Conservation (phyloP, 306 rosid species). For the Rosa persica region DNA sequence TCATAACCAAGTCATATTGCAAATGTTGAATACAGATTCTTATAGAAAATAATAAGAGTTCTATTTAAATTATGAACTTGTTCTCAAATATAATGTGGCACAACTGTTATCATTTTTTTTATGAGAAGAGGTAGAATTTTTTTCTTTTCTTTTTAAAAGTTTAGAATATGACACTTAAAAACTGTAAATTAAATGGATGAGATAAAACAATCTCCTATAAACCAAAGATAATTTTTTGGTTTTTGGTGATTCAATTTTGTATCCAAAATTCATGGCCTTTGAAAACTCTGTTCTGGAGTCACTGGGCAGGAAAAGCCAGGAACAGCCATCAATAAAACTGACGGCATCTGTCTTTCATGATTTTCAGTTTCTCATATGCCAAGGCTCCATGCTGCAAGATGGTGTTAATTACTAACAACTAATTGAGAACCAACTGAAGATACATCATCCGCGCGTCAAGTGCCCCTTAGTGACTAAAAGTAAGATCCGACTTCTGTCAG, state of each 20-base stretch:
- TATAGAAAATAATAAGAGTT: neutral
- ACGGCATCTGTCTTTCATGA: neutral
- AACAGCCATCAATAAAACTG: neutral
- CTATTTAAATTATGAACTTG: too few species aligned
- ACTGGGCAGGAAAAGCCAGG: neutral
- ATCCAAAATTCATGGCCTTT: neutral
- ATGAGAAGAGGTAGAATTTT: neutral
- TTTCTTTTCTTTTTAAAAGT: neutral
- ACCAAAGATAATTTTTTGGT: neutral
- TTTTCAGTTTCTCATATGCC: neutral
- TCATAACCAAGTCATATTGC: slow-evolving; percentile 34
- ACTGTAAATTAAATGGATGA: neutral
- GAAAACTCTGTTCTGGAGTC: neutral
- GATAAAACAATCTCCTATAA: neutral
- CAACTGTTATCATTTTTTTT: neutral
- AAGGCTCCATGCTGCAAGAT: neutral
- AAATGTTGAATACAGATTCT: neutral
- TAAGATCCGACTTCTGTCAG: neutral
- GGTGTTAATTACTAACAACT: neutral
- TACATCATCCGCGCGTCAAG: neutral
- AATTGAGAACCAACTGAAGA: neutral
- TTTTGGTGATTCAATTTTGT: neutral
- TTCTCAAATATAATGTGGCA: neutral
- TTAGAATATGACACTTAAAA: neutral
- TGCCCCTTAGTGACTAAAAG: neutral